Evolutionary conservation across 1,284 basidiomycete species (phyloP), one percentile per base, ranked within the genome.

Genomic region (Schizophyllum amplum): DNA sequence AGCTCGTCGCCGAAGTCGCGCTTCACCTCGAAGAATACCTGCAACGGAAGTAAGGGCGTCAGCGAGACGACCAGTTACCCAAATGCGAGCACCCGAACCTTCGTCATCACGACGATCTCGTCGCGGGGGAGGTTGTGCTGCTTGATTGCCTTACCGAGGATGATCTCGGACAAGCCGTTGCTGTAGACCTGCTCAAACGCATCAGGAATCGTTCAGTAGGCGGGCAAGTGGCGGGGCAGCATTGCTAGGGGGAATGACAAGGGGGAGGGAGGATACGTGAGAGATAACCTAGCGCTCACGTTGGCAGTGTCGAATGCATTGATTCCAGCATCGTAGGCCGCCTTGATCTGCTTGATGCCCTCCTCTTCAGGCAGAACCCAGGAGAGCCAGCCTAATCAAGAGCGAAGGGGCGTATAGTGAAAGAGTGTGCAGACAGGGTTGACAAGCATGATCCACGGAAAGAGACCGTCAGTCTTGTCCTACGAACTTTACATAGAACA

Each of bases 91-190:
- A 1, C 20, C 9, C 24, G 13, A 21, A 49, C 7, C 74, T 92
- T 91, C 47, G 88, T 90, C 74, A 92, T 75, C 24, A 91, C 80
- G 15, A 92, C 87, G 24, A 91, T 82, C 63, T 87, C 83, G n/a
- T 86, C 83, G 5, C 90, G 80, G 17, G 87, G 86, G 13, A 93
- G 75, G 23, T 84, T 70, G 58, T 83, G 76, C 61, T 85, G 66
- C 64, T 87, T 87, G 70, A 94, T 86, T 0, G 87, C 90, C 61
- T 87, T 86, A 4, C 92, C 90, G 48, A 93, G 76, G 60, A 90
- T 82, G 26, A 80, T 67, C 68, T 94, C 91, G 0, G 82, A 84
- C 24, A 76, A 69, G 7, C 89, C 90, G 61, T 85, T 82, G 2
- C 83, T 85, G 66, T 91, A 91, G 0, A 75, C 70, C 79, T 81